These are phyloP conservation scores for Penicillium vulpinum DNA, from an alignment of 2,329 filamentous ascomycete species.

Conservation along the genomic window DNA sequence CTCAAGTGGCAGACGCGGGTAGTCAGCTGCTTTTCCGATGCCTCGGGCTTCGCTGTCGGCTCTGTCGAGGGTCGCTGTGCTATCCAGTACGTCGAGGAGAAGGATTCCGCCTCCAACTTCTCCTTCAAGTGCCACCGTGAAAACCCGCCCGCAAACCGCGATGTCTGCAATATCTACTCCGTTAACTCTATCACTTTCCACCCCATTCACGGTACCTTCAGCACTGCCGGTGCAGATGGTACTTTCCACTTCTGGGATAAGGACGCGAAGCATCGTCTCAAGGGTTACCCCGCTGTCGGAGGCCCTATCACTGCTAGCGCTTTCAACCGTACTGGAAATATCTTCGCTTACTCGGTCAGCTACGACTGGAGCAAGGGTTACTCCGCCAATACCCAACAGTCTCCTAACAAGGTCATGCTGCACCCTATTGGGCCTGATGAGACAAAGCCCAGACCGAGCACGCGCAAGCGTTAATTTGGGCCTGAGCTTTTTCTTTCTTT, in stretches of 20 bases:
- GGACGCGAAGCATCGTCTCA: constrained; percentile 82
- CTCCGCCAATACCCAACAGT: constrained; percentile 71
- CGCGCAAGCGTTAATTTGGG: constrained; percentile 42
- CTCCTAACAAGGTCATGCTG: constrained; percentile 78
- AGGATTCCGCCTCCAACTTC: constrained; percentile 89
- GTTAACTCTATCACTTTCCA: constrained; percentile 99
- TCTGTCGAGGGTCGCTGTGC: constrained; percentile 96
- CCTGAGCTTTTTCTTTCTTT: neutral
- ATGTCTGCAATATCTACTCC: constrained; percentile 84
- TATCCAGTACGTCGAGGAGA: constrained; percentile 97
- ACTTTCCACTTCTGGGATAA: constrained; percentile 83
- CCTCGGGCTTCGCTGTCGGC: constrained; percentile 88
- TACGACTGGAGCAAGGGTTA: constrained; percentile 99
- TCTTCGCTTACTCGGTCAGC: constrained; percentile 85
- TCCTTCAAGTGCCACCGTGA: constrained; percentile 99
- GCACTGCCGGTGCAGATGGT: constrained; percentile 89
- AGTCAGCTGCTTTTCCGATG: constrained; percentile 91
- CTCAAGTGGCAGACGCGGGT: constrained; percentile 98
- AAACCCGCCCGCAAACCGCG: constrained; percentile 60
- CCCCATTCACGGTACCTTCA: constrained; percentile 95
- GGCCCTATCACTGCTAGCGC: constrained; percentile 86
- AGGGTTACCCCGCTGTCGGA: constrained; percentile 81
- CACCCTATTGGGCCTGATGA: constrained; percentile 71
- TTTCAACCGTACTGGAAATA: constrained; percentile 83
- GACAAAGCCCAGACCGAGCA: constrained; percentile 57